Percentiles rank a stretch among this genome's conserved stretches.
Conservation (phyloP, 495 filamentous ascomycete species). For the Friedmanniomyces endolithicus region DNA sequence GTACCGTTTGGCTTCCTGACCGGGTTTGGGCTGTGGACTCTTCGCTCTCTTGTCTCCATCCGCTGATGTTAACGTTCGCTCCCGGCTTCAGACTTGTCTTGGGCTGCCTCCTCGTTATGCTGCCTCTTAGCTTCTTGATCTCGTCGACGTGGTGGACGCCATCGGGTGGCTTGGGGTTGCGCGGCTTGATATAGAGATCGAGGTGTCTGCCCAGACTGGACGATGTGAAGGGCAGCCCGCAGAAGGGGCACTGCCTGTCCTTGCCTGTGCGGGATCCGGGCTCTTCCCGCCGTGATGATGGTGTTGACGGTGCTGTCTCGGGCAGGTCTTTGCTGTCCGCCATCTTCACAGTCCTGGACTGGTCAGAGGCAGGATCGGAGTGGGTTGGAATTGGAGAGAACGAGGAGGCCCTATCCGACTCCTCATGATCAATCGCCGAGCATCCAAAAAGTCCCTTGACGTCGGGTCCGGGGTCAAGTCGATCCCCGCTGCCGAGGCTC, state of each 20-base stretch:
- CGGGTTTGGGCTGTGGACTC: constrained; percentile 5
- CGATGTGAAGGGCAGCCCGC: constrained; percentile 73
- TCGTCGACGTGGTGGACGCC: constrained; percentile 78
- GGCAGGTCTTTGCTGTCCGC: neutral
- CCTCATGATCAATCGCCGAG: too few relatives aligned
- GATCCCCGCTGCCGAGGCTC: too few relatives aligned
- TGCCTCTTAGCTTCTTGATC: constrained; percentile 65
- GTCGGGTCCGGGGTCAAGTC: too few relatives aligned
- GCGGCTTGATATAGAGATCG: constrained; percentile 78
- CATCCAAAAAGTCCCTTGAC: too few relatives aligned
- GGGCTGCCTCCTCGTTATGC: constrained; percentile 71
- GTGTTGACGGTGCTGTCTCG: constrained; percentile 7
- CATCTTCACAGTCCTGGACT: too few relatives aligned
- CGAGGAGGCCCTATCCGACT: too few relatives aligned
- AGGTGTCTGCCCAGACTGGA: constrained; percentile 87
- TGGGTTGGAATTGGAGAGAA: too few relatives aligned
- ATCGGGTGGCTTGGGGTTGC: constrained; percentile 71
- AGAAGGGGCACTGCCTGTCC: constrained; percentile 77
- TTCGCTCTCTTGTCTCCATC: constrained; percentile 26
- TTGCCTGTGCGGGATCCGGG: constrained; percentile 35
- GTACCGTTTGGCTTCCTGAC: neutral
- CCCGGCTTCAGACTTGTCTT: constrained; percentile 29
- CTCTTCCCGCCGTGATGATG: constrained; percentile 1
- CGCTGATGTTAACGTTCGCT: constrained; percentile 1
- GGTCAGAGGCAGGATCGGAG: too few relatives aligned